Conservation (phyloP, 768 basidiomycete species). For the Cystofilobasidium macerans region DNA sequence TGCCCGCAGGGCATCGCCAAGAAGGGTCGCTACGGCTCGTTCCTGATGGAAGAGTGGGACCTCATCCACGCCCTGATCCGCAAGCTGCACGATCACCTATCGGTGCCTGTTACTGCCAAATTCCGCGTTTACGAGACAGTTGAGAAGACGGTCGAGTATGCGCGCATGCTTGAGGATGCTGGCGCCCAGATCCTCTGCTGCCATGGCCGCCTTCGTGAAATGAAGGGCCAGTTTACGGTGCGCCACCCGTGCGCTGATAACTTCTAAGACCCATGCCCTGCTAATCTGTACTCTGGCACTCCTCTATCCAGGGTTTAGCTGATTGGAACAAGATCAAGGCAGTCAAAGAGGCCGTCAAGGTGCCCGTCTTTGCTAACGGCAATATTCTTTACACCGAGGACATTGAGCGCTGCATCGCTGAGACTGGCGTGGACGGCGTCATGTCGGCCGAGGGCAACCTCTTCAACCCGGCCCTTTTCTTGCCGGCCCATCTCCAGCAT, state of each 20-base stretch:
- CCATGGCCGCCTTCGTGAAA: slow-evolving; percentile 82
- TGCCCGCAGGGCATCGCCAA: slow-evolving; percentile 91
- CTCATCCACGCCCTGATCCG: slow-evolving; percentile 74
- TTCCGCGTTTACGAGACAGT: slow-evolving; percentile 79
- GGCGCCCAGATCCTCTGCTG: slow-evolving; percentile 92
- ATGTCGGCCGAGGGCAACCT: slow-evolving; percentile 90
- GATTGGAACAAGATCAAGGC: slow-evolving; percentile 82
- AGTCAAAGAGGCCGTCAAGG: slow-evolving; percentile 75
- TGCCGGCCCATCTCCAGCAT: slow-evolving; percentile 32
- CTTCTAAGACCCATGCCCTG: no score
- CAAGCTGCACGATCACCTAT: slow-evolving; percentile 67
- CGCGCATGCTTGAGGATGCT: slow-evolving; percentile 86
- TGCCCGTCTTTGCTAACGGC: slow-evolving; percentile 95
- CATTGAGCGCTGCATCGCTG: slow-evolving; percentile 61
- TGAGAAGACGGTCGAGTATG: slow-evolving; percentile 84
- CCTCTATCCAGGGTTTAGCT: slow-evolving; percentile 56
- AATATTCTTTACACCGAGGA: slow-evolving; percentile 85
- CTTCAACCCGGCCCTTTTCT: slow-evolving; percentile 75
- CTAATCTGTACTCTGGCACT: no score
- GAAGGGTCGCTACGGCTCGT: slow-evolving; percentile 75
- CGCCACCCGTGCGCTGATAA: slow-evolving; percentile 28
- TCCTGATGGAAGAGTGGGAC: slow-evolving; percentile 91
- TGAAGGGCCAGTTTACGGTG: slow-evolving; percentile 72
- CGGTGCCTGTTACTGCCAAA: slow-evolving; percentile 90
- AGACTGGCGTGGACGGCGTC: slow-evolving; percentile 80